phyloP scores from a whole-genome alignment of 1,139 yeast genomes.

The Suhomyces terraborum region DNA sequence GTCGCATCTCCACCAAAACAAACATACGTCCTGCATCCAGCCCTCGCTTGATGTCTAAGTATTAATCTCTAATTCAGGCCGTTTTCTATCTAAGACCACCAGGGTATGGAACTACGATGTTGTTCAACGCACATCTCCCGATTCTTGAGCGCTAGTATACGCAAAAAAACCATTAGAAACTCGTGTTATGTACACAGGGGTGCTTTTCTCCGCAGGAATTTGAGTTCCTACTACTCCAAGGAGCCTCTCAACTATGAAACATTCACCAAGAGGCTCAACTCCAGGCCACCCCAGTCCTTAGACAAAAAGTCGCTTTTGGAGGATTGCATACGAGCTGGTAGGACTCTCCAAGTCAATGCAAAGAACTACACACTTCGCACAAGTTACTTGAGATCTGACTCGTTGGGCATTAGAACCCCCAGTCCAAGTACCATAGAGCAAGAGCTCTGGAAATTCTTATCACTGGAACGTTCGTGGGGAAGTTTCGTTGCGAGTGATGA shows the following conservation, averaged over 20 bases:
- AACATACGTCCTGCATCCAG: no score
- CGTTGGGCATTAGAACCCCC: constrained; percentile 7
- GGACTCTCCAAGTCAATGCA: constrained; percentile 21
- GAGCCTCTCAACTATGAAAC: constrained; percentile 34
- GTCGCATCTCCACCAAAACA: no score
- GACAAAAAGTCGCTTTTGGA: constrained; percentile 12
- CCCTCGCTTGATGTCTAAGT: no score
- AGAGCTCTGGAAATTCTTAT: constrained; percentile 9
- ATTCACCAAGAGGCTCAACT: constrained; percentile 22
- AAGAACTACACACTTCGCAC: neutral
- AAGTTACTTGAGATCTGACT: neutral
- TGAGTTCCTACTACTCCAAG: constrained; percentile 11
- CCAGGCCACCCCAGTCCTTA: constrained; percentile 12
- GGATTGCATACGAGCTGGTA: constrained; percentile 30
- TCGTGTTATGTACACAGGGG: neutral
- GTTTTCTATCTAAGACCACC: no score
- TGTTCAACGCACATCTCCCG: neutral
- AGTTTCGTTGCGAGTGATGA: neutral
- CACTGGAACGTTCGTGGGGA: neutral
- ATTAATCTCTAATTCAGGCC: no score
- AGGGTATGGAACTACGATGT: neutral
- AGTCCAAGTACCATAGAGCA: constrained; percentile 11
- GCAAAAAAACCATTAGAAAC: neutral
- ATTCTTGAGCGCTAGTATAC: neutral
- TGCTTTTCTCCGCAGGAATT: neutral